Evolutionary conservation across 345 rosid genomes (phyloP), one percentile per base, ranked within the genome.

Genomic region (Bretschneidera sinensis): DNA sequence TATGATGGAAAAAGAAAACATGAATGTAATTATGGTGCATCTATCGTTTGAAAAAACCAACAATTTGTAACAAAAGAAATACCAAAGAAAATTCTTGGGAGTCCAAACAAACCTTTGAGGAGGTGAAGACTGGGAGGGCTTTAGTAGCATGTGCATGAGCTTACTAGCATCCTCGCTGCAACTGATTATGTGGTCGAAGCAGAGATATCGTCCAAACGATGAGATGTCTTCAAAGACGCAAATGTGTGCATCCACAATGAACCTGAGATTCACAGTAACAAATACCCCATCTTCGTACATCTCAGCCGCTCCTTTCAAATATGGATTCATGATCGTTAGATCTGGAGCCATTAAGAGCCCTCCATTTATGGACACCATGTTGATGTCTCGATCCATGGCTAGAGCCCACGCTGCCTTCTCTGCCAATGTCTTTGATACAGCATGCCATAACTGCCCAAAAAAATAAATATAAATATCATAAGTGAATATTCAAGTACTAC

Each of bases 321-420:
- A 86, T 8, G 92, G 84, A 60, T 79, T 54, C 17, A 57, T 24
- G 48, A 86, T 70, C 59, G 78, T 50, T 14, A 80, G 70, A 51
- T 71, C 83, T 0, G 78, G 76, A 13, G 71, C 58, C 83, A 78
- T 72, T 55, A 81, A 18, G 61, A 83, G 63, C 15, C 92, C 92
- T 19, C 75, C 85, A 28, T 86, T 86, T 2, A 86, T 35, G 6
- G 84, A 66, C 18, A 83, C 87, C 89, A 86, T 83, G 71, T 61
- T 74, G 5, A 86, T 68, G 2, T 75, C 85, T 33, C 92, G 69
- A 59, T 86, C 92, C 92, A 86, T 86, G 17, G 92, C 92, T 43
- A 86, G 63, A 0, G 92, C 89, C 92, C 92, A 86, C 4, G 92
- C 84, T 11, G 89, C 65, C 68, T 78, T 83, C 87, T 86, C 92